Percentiles rank a stretch among this genome's conserved stretches.
Conservation (phyloP, 768 basidiomycete genomes). For the Pleurotus citrinopileatus region DNA sequence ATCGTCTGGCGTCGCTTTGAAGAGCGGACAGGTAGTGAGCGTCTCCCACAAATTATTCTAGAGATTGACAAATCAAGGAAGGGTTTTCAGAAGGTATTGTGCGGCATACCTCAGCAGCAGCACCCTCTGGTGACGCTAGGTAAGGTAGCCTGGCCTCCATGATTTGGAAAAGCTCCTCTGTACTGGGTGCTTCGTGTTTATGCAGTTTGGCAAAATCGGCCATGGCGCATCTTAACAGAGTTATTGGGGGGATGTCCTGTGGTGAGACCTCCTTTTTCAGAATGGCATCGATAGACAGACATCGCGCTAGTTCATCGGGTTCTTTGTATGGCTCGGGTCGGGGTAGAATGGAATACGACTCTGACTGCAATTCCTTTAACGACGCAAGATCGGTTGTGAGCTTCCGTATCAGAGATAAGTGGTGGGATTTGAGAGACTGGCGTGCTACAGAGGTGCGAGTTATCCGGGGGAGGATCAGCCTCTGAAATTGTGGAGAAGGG, state of each 20-base stretch:
- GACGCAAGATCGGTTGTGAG: slow-evolving; percentile 54
- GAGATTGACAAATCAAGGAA: slow-evolving; percentile 17
- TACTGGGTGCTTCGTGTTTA: slow-evolving; percentile 38
- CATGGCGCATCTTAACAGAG: slow-evolving; percentile 63
- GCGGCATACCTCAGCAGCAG: slow-evolving; percentile 49
- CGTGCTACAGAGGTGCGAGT: slow-evolving; percentile 58
- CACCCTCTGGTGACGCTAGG: slow-evolving; percentile 50
- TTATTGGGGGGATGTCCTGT: slow-evolving; percentile 43
- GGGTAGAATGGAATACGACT: slow-evolving; percentile 58
- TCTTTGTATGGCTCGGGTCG: slow-evolving; percentile 50
- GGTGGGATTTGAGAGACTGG: slow-evolving; percentile 57
- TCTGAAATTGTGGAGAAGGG: slow-evolving; percentile 35
- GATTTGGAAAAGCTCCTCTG: slow-evolving; percentile 57
- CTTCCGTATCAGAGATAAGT: slow-evolving; percentile 49
- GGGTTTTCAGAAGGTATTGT: background rate
- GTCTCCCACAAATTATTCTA: slow-evolving; percentile 60
- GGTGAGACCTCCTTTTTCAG: slow-evolving; percentile 24
- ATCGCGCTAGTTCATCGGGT: slow-evolving; percentile 36
- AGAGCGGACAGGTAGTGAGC: slow-evolving; percentile 51
- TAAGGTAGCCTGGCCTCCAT: slow-evolving; percentile 59
- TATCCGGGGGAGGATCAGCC: slow-evolving; percentile 67
- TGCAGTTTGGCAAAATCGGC: slow-evolving; percentile 41
- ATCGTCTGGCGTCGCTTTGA: slow-evolving; percentile 26
- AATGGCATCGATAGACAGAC: slow-evolving; percentile 42
- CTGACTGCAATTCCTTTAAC: slow-evolving; percentile 53